These are phyloP conservation scores for Scutellaria baicalensis DNA, from an alignment of 257 asterid species.

Conservation along the genomic window DNA sequence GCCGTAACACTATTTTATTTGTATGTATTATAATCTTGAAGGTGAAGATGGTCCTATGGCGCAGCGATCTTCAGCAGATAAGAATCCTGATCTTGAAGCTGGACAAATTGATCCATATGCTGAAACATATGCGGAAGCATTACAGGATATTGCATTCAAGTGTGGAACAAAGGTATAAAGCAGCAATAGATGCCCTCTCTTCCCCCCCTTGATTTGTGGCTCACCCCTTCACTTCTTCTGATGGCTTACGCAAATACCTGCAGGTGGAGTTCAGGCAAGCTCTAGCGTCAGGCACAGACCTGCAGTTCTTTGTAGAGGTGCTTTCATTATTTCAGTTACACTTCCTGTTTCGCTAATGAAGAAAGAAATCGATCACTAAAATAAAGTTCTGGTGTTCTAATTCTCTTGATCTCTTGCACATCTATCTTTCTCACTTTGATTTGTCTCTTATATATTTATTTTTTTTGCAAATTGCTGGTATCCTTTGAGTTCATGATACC, in stretches of 20 bases:
- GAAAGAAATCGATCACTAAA: constrained; percentile 1
- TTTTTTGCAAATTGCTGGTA: background rate
- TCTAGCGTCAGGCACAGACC: constrained; percentile 39
- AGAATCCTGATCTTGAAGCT: constrained; percentile 68
- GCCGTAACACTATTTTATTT: constrained; percentile 5
- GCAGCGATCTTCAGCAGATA: constrained; percentile 46
- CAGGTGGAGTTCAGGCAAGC: constrained; percentile 78
- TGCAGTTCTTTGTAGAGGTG: constrained; percentile 81
- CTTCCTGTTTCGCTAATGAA: background rate
- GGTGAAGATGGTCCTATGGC: constrained; percentile 56
- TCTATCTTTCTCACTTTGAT: background rate
- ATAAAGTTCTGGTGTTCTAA: background rate
- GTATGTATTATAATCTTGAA: constrained; percentile 22
- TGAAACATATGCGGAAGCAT: constrained; percentile 58
- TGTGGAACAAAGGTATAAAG: constrained; percentile 82
- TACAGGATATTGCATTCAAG: constrained; percentile 76
- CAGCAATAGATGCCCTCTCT: constrained; percentile 1
- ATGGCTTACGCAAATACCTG: constrained; percentile 30
- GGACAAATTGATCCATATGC: constrained; percentile 65
- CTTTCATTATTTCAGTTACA: constrained; percentile 8
- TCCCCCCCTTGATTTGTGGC: background rate
- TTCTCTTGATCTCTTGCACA: background rate
- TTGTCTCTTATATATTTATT: background rate
- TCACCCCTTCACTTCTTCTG: constrained; percentile 15
- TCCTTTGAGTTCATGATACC: background rate